phyloP scores from a whole-genome alignment of 768 basidiomycete genomes.

The Russula compacta region DNA sequence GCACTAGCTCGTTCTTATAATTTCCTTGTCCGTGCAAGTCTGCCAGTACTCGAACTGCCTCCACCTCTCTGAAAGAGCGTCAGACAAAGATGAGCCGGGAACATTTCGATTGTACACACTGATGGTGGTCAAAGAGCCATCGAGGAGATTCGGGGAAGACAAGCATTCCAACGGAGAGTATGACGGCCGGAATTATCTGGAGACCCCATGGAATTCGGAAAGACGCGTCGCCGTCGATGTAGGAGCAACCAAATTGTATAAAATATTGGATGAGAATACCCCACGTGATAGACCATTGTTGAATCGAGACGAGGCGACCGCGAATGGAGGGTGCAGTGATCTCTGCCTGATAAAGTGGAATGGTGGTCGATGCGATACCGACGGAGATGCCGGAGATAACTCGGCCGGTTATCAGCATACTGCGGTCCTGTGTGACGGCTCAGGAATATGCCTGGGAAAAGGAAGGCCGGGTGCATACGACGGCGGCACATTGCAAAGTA shows the following conservation, averaged over 20 bases:
- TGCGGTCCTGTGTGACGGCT: conserved; percentile 40
- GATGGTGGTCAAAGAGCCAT: conserved; percentile 56
- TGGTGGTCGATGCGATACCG: conserved; percentile 39
- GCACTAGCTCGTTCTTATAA: conserved; percentile 48
- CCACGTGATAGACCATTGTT: conserved; percentile 47
- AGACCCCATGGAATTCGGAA: conserved; percentile 78
- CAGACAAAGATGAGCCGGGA: neutral
- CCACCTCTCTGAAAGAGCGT: conserved; percentile 35
- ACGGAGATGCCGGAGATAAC: conserved; percentile 21
- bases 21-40: conserved; percentile 66
- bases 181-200: conserved; percentile 68
- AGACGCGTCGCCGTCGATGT: conserved; percentile 58
- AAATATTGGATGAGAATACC: conserved; percentile 11
- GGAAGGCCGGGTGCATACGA: conserved; percentile 26
- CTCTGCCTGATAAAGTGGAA: conserved; percentile 67
- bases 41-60: conserved; percentile 63
- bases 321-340: conserved; percentile 6
- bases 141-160: conserved; percentile 64
- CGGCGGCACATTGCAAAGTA: conserved; percentile 57
- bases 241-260: conserved; percentile 37
- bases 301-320: conserved; percentile 47
- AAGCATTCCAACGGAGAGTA: conserved; percentile 59
- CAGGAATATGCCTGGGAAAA: neutral
- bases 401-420: conserved; percentile 48
- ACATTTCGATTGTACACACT: conserved; percentile 26